Percentiles rank a stretch among this genome's conserved stretches.
Evolutionary conservation across 1,139 yeast species (phyloP).

Genomic region (Saccharomyces hybrid): DNA sequence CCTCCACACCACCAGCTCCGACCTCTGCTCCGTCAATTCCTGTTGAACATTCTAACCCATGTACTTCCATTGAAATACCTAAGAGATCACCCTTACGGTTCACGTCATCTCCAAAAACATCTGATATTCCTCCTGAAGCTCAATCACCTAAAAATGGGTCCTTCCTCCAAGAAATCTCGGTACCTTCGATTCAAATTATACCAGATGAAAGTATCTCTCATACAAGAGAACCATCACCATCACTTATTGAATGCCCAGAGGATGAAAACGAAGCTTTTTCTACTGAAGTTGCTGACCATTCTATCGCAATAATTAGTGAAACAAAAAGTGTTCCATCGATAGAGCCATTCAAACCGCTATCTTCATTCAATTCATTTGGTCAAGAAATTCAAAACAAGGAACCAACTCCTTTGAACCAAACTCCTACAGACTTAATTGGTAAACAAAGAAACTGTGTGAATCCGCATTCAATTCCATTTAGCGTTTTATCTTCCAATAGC

Average conservation of each 20-base stretch:
- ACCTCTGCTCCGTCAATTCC: background rate
- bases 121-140: background rate
- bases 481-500: slow-evolving; percentile 20
- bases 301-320: background rate
- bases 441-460: background rate
- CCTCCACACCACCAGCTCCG: slow-evolving; percentile 11
- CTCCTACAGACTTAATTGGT: background rate
- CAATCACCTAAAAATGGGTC: background rate
- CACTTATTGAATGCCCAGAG: background rate
- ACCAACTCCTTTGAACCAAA: background rate
- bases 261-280: background rate
- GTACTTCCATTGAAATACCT: slow-evolving; percentile 10
- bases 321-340: background rate
- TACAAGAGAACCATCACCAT: background rate
- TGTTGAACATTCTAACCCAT: slow-evolving; percentile 9
- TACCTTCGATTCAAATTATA: background rate
- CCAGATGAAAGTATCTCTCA: background rate
- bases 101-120: slow-evolving; percentile 8
- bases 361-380: slow-evolving; percentile 2
- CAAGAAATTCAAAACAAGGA: background rate
- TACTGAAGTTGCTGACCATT: background rate
- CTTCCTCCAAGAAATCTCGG: background rate
- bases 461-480: background rate
- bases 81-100: slow-evolving; percentile 20
- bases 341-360: background rate